These are phyloP conservation scores for Gyromitra esculenta DNA, from an alignment of 2,329 filamentous ascomycete genomes.

Conservation along the genomic window DNA sequence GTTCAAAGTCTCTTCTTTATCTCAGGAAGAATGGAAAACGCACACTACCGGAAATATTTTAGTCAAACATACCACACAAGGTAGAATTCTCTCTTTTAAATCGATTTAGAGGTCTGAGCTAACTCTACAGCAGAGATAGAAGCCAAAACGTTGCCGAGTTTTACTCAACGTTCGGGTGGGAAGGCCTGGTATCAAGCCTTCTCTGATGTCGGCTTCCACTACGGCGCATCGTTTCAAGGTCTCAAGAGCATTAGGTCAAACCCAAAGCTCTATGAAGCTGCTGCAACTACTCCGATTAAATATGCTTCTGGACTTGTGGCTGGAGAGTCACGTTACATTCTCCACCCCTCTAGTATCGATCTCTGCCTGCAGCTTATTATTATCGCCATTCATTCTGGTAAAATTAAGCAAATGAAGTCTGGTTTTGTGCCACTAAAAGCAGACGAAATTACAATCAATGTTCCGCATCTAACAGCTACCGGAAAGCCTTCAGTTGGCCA, in stretches of 20 bases:
- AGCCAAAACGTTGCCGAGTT: background rate
- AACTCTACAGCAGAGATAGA: background rate
- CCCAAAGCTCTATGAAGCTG: conserved; percentile 8
- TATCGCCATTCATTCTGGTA: conserved; percentile 13
- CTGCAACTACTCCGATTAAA: conserved; percentile 1
- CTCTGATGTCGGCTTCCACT: conserved; percentile 26
- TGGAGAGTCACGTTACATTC: conserved; percentile 62
- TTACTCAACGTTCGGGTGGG: conserved; percentile 13
- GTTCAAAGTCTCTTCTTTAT: conserved; percentile 9
- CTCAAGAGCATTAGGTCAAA: conserved; percentile 19
- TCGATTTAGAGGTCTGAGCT: background rate
- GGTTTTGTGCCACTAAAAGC: conserved; percentile 9
- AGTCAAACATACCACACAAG: background rate
- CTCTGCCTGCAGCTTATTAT: conserved; percentile 59
- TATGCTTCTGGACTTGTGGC: background rate
- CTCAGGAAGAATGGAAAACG: conserved; percentile 7
- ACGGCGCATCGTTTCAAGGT: conserved; percentile 34
- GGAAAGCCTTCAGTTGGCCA: background rate
- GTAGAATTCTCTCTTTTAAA: background rate
- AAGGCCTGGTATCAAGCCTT: conserved; percentile 30
- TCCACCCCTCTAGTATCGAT: conserved; percentile 65
- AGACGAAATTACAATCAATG: conserved; percentile 9
- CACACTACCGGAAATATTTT: conserved; percentile 4
- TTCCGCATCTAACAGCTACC: background rate
- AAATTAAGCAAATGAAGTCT: conserved; percentile 13